Percentiles rank a stretch among this genome's conserved stretches.
Conservation (phyloP, 805 yeast species). For the Wickerhamomyces chaumierensis region DNA sequence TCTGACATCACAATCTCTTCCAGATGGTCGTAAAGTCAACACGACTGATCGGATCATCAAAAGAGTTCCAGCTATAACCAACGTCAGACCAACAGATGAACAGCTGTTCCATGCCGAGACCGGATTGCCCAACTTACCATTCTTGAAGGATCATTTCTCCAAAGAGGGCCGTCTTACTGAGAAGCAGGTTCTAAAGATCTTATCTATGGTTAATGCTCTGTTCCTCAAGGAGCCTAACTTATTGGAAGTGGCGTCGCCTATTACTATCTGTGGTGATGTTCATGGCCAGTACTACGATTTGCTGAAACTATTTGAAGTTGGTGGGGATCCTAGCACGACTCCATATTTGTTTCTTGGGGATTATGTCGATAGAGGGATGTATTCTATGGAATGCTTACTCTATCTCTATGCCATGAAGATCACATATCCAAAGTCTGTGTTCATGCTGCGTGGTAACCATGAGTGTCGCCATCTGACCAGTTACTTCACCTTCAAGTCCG, state of each 20-base stretch:
- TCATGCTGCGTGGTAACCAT: slow-evolving; percentile 88
- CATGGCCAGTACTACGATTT: slow-evolving; percentile 93
- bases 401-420: slow-evolving; percentile 72
- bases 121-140: slow-evolving; percentile 64
- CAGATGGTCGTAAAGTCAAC: slow-evolving; percentile 36
- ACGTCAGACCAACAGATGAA: slow-evolving; percentile 50
- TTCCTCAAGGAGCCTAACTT: slow-evolving; percentile 69
- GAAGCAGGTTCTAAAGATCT: slow-evolving; percentile 57
- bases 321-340: slow-evolving; percentile 75
- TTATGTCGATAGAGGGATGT: slow-evolving; percentile 90
- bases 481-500: slow-evolving; percentile 85
- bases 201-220: slow-evolving; percentile 51
- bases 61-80: slow-evolving; percentile 56
- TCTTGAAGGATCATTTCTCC: slow-evolving; percentile 62
- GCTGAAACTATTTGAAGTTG: slow-evolving; percentile 83
- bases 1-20: slow-evolving; percentile 30
- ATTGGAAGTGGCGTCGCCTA: slow-evolving; percentile 78
- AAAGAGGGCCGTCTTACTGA: slow-evolving; percentile 73
- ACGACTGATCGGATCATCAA: slow-evolving; percentile 40
- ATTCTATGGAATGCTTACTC: slow-evolving; percentile 72
- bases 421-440: slow-evolving; percentile 61
- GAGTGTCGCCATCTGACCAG: slow-evolving; percentile 90
- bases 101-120: slow-evolving; percentile 45
- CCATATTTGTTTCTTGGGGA: slow-evolving; percentile 83
- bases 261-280: slow-evolving; percentile 94